Evolutionary conservation across 352 stramenopile species (phyloP), one percentile per base, ranked within the genome.

Genomic region (Globisporangium alternatum): DNA sequence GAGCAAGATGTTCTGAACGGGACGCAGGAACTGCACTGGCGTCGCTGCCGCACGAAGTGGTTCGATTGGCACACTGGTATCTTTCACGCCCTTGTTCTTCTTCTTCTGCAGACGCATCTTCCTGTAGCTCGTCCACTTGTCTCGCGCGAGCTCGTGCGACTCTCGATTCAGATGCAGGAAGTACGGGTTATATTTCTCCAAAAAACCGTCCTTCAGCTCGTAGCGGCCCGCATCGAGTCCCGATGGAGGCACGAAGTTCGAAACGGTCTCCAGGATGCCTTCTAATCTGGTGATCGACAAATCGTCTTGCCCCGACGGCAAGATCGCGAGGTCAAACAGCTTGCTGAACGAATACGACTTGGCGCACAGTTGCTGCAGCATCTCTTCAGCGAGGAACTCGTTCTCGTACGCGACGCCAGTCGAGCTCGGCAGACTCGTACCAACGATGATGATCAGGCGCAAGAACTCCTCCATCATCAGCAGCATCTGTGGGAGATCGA

Each of bases 151-250:
- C 51, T 96, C 88, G 55, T 96, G 88, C 10, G 82, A 68, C 71
- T 96, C 88, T 22, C 88, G 82, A 48, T 93, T 96, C 13, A 96
- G 60, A 55, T 96, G 88, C 62, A 94, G 60, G 60, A 91, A 94
- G 41, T 96, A 96, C 15, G 88, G 88, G 49, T 96, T 95, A 71
- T 94, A 96, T 31, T 73, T 69, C n/a, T 90, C 83, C 13, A 96
- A 69, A 30, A 88, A 60, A 1, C 79, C 81, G 6, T 87, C 71
- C 37, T 94, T 91, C 30, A 96, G 73, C 56, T 89, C 81, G 44
- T 96, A 96, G 15, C 86, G 78, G 10, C 88, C 88, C 2, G 88
- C 80, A 39, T 96, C 88, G 15, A 96, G 62, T 15, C 88, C 86
- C 3, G 81, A 88, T 4, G 88, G 84, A 5, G 81, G 77, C 13